Evolutionary conservation across 129 eudicot genomes (phyloP), one percentile per base, ranked within the genome.

Genomic region (Chrysanthemum lavandulifolium): DNA sequence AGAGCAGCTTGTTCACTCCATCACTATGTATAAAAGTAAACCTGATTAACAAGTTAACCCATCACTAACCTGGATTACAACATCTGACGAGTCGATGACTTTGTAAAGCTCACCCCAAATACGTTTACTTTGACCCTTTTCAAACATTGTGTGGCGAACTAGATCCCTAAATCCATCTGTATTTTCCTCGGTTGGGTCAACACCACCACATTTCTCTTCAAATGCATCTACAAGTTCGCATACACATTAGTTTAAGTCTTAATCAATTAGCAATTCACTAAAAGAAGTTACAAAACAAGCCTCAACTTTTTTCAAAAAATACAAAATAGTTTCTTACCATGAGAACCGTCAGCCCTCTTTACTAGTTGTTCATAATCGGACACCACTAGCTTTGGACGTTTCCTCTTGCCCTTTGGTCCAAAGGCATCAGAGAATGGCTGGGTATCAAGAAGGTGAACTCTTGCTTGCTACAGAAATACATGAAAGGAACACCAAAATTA

Each of bases 101-200:
- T 95, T 95, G 88, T 95, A 95, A 43, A 95, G 99, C 76, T 95
- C 99, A 68, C 99, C 96, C 99, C 99, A 95, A 66, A 95, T 90
- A 56, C 97, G 89, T 77, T 95, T 95, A 82, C 99, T 95, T 82
- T 95, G 97, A 75, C 99, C 97, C 76, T 95, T 95, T 57, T 90
- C 99, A 78, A 95, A 95, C 97, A 95, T 86, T 12, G 79, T 86
- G 73, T 95, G 99, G 62, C 99, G 84, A 73, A 95, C 99, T 27
- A 91, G 81, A 72, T 95, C 99, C 66, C 99, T 88, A 59, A 84
- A 95, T 40, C 99, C 99, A 90, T 95, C 99, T 66, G 73, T 91
- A 58, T 71, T 84, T 81, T 74, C 88, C 63, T 79, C 97, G 0
- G 69, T 64, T 0, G 87, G 75, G 65, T 84, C 81, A 72, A 53